Evolutionary conservation across 768 basidiomycete genomes (phyloP).

Genomic region (Leccinum obscurum): DNA sequence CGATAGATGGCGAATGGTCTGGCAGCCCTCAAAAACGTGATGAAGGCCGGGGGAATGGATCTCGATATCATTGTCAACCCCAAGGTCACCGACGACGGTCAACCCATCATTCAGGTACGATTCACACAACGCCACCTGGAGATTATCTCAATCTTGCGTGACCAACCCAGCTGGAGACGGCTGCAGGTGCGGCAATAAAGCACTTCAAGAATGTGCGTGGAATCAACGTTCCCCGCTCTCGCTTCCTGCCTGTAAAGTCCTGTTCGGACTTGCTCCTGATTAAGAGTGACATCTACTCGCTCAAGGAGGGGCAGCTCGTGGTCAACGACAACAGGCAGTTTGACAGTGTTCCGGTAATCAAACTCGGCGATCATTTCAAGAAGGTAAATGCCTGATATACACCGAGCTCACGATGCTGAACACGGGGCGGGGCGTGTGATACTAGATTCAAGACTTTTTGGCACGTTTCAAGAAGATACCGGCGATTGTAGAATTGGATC

Average conservation of each 20-base stretch:
- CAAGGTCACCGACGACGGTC: slow-evolving; percentile 84
- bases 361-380: slow-evolving; percentile 96
- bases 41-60: slow-evolving; percentile 84
- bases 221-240: slow-evolving; percentile 91
- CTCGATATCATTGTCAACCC: slow-evolving; percentile 95
- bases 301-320: slow-evolving; percentile 84
- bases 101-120: slow-evolving; percentile 74
- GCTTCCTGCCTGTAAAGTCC: slow-evolving; percentile 90
- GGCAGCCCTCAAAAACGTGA: slow-evolving; percentile 83
- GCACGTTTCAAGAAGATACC: slow-evolving; percentile 96
- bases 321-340: slow-evolving; percentile 86
- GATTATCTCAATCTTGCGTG: slow-evolving; percentile 4
- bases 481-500: slow-evolving; percentile 86
- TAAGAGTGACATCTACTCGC: slow-evolving; percentile 90
- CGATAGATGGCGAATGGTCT: slow-evolving; percentile 2
- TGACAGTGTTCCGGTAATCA: slow-evolving; percentile 90
- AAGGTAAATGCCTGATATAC: slow-evolving; percentile 51
- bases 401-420: background rate
- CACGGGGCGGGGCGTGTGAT: background rate
- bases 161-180: slow-evolving; percentile 69
- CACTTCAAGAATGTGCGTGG: slow-evolving; percentile 91
- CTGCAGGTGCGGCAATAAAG: slow-evolving; percentile 92
- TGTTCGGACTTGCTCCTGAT: slow-evolving; percentile 88
- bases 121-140: slow-evolving; percentile 1
- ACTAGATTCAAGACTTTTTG: slow-evolving; percentile 82